Evolutionary conservation across 1,284 basidiomycete genomes (phyloP), one percentile per base, ranked within the genome.

Genomic region (Trichosporon ovoides): DNA sequence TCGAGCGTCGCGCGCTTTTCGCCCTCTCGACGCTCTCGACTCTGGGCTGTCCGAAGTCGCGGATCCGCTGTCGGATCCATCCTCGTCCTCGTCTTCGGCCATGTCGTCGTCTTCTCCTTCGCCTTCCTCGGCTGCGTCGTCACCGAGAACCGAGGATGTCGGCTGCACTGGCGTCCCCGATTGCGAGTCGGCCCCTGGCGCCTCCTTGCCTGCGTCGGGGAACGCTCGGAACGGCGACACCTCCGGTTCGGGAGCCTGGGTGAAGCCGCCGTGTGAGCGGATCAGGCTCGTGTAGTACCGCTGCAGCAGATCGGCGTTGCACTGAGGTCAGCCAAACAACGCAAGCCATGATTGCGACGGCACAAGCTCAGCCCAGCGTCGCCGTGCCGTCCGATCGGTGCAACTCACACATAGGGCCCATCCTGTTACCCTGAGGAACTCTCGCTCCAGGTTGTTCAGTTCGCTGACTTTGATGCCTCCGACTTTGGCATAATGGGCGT

Each of bases 391-490:
- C 18, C 49, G 31, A 18, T 37, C 1, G 16, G 24, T 10, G 16
- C 33, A 1, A 78, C 91, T 84, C 75, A 95, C 92, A 81, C 86
- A 89, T 66, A 97, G 81, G 65, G 86, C 83, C 93, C 93, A 97
- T 71, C 94, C 89, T 55, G 94, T 91, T 71, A 87, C 86, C 60
- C 82, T 81, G 38, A 96, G 83, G 74, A 97, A 92, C 74, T 96
- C 93, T 71, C 89, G 82, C 80, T 97, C 93, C 61, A 97, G 84
- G 65, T 89, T 81, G 78, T 95, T 94, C 75, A 97, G 85, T 78
- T 97, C 93, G 58, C 82, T 81, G 55, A 91, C 81, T 65, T 89
- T 86, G 73, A 96, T 91, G 53, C 93, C 93, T 65, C 93, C 93
- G 36, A 97, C 91, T 79, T 88, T 89, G 31, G 93, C 90, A 77